These are phyloP conservation scores for Cornus suecica DNA, from an alignment of 148 eudicot genomes.

Conservation along the genomic window DNA sequence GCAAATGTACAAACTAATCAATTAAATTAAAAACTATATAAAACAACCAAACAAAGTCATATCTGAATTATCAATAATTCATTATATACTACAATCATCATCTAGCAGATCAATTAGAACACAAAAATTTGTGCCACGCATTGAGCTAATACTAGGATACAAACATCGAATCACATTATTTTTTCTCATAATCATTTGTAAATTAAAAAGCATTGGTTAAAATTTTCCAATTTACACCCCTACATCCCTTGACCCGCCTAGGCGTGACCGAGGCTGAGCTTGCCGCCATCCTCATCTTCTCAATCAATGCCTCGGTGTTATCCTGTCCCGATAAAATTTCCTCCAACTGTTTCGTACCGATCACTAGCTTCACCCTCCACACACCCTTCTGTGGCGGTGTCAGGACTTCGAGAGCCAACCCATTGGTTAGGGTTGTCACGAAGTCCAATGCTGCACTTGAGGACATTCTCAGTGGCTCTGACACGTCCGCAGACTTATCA, in stretches of 20 bases:
- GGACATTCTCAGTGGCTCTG: slow-evolving; percentile 27
- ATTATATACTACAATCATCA: too few species aligned
- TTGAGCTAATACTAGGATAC: not conserved
- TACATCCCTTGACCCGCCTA: slow-evolving; percentile 11
- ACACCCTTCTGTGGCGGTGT: slow-evolving; percentile 50
- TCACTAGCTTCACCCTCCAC: slow-evolving; percentile 68
- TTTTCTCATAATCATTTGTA: not conserved
- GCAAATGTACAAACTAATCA: not conserved
- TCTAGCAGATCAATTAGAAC: not conserved
- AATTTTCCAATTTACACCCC: slow-evolving; percentile 19
- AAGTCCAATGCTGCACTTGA: slow-evolving; percentile 21
- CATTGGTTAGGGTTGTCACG: slow-evolving; percentile 14
- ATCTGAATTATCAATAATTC: too few species aligned
- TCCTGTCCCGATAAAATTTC: slow-evolving; percentile 51
- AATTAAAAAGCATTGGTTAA: slow-evolving; percentile 10
- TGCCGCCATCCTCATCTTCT: slow-evolving; percentile 58
- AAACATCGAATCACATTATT: not conserved
- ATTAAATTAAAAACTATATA: too few species aligned
- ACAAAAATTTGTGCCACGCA: not conserved
- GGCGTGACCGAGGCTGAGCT: slow-evolving; percentile 19
- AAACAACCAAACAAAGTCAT: not conserved
- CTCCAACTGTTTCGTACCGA: slow-evolving; percentile 47
- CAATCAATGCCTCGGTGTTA: slow-evolving; percentile 59
- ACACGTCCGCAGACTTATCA: not conserved
- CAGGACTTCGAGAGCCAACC: slow-evolving; percentile 34